phyloP scores from a whole-genome alignment of 1,139 yeast genomes.

The Magnusiomyces tetraspermus region DNA sequence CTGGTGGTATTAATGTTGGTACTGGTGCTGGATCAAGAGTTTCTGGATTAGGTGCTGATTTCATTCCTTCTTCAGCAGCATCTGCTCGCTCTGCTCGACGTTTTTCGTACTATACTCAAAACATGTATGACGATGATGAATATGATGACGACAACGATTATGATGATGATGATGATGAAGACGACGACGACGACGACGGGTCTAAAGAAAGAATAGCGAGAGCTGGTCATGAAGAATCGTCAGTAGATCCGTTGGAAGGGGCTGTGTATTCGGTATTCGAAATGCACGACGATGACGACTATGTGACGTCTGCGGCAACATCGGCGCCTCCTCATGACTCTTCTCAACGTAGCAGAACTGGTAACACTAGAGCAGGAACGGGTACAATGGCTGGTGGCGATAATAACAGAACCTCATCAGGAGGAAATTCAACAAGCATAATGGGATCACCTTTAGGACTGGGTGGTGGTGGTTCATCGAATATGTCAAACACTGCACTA shows the following conservation, averaged over 20 bases:
- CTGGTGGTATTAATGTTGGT: background rate
- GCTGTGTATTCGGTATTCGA: background rate
- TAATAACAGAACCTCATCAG: background rate
- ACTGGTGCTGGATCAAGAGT: no score
- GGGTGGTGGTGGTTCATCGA: background rate
- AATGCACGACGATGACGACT: background rate
- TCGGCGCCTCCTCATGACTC: no score
- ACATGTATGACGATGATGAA: background rate
- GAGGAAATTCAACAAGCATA: no score
- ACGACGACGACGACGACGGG: background rate
- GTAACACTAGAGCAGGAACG: no score
- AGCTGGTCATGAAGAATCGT: background rate
- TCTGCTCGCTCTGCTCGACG: background rate
- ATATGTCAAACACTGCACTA: background rate
- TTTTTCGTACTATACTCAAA: background rate
- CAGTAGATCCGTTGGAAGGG: background rate
- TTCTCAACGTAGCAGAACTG: no score
- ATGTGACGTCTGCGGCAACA: no score
- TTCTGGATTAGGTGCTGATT: background rate
- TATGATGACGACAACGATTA: background rate
- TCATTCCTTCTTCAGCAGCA: background rate
- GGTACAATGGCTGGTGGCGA: no score
- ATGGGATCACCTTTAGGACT: no score
- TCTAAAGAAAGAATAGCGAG: background rate
- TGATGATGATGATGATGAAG: background rate